Conservation (phyloP, 768 basidiomycete genomes). For the Favolaschia claudopus region DNA sequence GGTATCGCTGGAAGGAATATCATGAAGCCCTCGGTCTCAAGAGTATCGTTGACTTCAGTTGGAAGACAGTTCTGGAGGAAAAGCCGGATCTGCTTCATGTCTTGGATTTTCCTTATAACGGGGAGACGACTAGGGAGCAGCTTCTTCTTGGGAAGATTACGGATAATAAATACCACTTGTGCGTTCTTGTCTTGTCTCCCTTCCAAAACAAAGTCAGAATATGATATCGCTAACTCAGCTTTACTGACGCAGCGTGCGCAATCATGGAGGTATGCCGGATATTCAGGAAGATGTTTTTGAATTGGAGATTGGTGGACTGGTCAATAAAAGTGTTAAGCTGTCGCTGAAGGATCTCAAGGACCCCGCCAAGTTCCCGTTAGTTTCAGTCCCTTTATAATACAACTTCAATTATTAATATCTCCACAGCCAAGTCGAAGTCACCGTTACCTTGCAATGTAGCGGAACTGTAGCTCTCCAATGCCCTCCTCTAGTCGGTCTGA, state of each 20-base stretch:
- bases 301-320: conserved; percentile 61
- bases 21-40: conserved; percentile 56
- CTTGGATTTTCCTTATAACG: conserved; percentile 64
- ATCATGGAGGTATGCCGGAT: conserved; percentile 61
- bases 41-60: conserved; percentile 56
- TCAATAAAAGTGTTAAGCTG: conserved; percentile 52
- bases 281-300: conserved; percentile 54
- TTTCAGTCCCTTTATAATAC: conserved; percentile 2
- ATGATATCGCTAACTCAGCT: neutral
- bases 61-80: conserved; percentile 59
- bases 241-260: conserved; percentile 49
- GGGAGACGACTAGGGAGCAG: conserved; percentile 54
- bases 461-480: conserved; percentile 42
- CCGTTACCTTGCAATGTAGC: conserved; percentile 63
- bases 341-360: conserved; percentile 58
- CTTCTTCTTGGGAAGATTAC: conserved; percentile 55
- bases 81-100: conserved; percentile 60
- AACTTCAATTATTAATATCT: neutral
- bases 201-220: neutral
- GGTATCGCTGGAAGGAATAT: conserved; percentile 61
- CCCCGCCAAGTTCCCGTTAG: conserved; percentile 54
- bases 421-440: conserved; percentile 57
- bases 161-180: conserved; percentile 59
- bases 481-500: neutral
- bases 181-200: conserved; percentile 23